Evolutionary conservation across 495 filamentous ascomycete species (phyloP).

Genomic region (Neurospora sp.): DNA sequence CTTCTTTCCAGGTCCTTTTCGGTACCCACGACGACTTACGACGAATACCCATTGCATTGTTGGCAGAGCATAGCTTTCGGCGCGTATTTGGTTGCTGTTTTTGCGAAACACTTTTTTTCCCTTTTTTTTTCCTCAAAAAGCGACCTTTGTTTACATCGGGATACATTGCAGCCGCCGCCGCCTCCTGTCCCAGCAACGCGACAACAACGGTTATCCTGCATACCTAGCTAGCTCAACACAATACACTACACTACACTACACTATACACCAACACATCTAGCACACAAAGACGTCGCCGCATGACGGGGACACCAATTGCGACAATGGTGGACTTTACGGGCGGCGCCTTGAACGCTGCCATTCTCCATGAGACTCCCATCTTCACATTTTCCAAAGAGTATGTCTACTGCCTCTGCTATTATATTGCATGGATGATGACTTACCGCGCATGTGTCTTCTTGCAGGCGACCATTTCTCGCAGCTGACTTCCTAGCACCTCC

Average conservation of each 20-base stretch:
- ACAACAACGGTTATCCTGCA: background rate
- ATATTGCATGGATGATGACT: background rate
- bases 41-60: background rate
- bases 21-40: background rate
- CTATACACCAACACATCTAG: background rate
- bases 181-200: background rate
- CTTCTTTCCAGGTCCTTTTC: background rate
- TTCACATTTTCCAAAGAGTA: background rate
- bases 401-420: background rate
- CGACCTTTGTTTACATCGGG: background rate
- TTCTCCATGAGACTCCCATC: background rate
- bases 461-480: conserved; percentile 14
- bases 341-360: background rate
- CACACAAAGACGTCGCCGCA: background rate
- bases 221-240: background rate
- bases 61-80: background rate
- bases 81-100: background rate
- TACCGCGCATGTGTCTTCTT: background rate
- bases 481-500: conserved; percentile 13
- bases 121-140: background rate
- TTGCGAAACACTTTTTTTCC: background rate
- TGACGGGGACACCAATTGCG: background rate
- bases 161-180: background rate
- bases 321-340: background rate
- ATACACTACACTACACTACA: background rate